phyloP scores from a whole-genome alignment of 2,329 filamentous ascomycete genomes.

The Penicillium freii region DNA sequence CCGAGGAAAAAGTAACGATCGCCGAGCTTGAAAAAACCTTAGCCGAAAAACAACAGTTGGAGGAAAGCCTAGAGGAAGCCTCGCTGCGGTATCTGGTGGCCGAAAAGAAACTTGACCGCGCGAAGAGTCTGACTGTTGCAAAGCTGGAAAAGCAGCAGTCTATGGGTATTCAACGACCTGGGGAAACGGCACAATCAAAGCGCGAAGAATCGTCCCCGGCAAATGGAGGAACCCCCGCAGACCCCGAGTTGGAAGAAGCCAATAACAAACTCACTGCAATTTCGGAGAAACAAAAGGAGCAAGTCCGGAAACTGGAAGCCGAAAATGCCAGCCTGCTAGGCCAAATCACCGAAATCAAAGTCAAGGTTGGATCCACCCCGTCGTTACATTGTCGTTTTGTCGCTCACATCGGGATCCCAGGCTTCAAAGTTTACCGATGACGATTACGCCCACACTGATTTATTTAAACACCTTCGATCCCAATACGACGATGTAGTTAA shows the following conservation, averaged over 20 bases:
- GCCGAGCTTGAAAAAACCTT: constrained; percentile 72
- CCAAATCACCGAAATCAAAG: constrained; percentile 72
- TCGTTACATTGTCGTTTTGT: not conserved
- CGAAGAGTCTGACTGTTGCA: constrained; percentile 83
- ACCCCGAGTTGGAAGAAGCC: constrained; percentile 69
- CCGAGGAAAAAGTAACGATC: constrained; percentile 77
- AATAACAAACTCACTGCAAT: constrained; percentile 75
- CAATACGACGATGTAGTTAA: constrained; percentile 93
- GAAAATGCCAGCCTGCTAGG: constrained; percentile 74
- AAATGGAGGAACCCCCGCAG: constrained; percentile 55
- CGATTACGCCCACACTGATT: constrained; percentile 86
- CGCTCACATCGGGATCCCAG: constrained; percentile 31
- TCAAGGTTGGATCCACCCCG: constrained; percentile 44
- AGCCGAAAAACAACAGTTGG: constrained; percentile 78
- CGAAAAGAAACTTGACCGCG: constrained; percentile 88
- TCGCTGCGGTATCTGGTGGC: constrained; percentile 91
- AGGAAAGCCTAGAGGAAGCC: constrained; percentile 81
- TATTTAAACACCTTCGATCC: constrained; percentile 86
- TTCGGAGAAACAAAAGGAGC: constrained; percentile 80
- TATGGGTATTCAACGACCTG: constrained; percentile 58
- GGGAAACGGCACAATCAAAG: constrained; percentile 48
- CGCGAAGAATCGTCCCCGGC: constrained; percentile 53
- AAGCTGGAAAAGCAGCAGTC: constrained; percentile 89
- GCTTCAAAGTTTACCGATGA: constrained; percentile 79
- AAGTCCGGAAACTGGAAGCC: constrained; percentile 72